Evolutionary conservation across 805 yeast genomes (phyloP).

Genomic region (Priceomyces haplophilus): DNA sequence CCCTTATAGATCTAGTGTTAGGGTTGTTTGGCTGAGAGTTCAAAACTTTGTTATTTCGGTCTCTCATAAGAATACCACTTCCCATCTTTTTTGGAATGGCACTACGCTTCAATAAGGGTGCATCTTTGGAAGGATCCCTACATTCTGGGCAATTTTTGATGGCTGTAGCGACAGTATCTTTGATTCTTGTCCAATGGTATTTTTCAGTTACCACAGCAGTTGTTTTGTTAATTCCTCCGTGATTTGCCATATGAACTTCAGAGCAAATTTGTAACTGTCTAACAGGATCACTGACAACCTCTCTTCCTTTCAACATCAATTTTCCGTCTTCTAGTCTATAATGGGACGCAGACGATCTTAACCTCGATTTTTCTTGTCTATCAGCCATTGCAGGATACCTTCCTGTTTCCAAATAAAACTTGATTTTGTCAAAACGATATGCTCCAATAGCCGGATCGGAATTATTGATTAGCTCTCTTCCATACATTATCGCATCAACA

Average conservation of each 20-base stretch:
- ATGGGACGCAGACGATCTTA: slow-evolving; percentile 75
- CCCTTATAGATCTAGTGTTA: slow-evolving; percentile 19
- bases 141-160: slow-evolving; percentile 76
- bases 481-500: slow-evolving; percentile 84
- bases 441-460: slow-evolving; percentile 50
- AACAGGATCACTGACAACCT: slow-evolving; percentile 75
- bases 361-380: slow-evolving; percentile 82
- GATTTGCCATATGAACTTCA: slow-evolving; percentile 64
- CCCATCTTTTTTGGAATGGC: slow-evolving; percentile 18
- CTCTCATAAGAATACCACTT: slow-evolving; percentile 7
- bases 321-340: slow-evolving; percentile 71
- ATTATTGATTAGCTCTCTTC: slow-evolving; percentile 65
- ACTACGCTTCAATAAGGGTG: slow-evolving; percentile 14
- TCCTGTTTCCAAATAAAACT: slow-evolving; percentile 76
- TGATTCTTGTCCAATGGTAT: slow-evolving; percentile 90
- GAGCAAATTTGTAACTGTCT: slow-evolving; percentile 73
- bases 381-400: slow-evolving; percentile 80
- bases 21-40: slow-evolving; percentile 19
- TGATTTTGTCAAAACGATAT: slow-evolving; percentile 71
- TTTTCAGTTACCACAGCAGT: slow-evolving; percentile 73
- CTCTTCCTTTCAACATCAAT: slow-evolving; percentile 71
- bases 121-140: slow-evolving; percentile 40
- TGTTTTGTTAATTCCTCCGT: slow-evolving; percentile 86
- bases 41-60: slow-evolving; percentile 15
- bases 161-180: slow-evolving; percentile 79